Evolutionary conservation across 495 filamentous ascomycete genomes (phyloP).

Genomic region (Chaetomium cochliodes): DNA sequence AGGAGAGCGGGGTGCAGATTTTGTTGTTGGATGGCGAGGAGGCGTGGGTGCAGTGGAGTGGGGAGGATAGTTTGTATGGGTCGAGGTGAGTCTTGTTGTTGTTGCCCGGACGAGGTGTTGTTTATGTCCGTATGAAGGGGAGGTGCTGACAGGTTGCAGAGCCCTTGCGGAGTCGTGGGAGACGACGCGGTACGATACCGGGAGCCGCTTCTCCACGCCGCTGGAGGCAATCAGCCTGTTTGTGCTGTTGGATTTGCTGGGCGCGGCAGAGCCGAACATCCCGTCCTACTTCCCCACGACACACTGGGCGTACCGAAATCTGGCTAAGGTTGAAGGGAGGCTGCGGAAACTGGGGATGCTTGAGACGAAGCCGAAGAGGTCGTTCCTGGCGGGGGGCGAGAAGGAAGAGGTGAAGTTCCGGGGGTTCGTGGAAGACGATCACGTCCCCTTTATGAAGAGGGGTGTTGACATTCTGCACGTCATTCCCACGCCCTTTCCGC

Average conservation of each 20-base stretch:
- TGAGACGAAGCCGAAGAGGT: slow-evolving; percentile 35
- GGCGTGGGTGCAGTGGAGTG: slow-evolving; percentile 77
- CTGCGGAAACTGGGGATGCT: slow-evolving; percentile 54
- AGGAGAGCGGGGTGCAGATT: slow-evolving; percentile 79
- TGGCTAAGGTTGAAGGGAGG: slow-evolving; percentile 67
- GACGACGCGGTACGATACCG: slow-evolving; percentile 21
- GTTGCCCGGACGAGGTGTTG: too few species aligned
- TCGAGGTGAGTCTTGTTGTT: slow-evolving; percentile 54
- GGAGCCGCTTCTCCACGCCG: slow-evolving; percentile 50
- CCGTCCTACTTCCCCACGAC: slow-evolving; percentile 82
- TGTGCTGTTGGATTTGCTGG: slow-evolving; percentile 88
- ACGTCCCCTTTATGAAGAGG: slow-evolving; percentile 79
- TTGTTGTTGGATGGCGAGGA: slow-evolving; percentile 93
- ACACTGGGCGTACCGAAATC: slow-evolving; percentile 84
- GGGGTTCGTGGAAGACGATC: slow-evolving; percentile 73
- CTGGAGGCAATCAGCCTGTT: slow-evolving; percentile 82
- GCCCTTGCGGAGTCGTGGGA: slow-evolving; percentile 36
- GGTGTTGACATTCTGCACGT: slow-evolving; percentile 88
- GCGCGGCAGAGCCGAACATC: slow-evolving; percentile 64
- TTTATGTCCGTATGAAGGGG: neutral
- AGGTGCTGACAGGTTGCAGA: slow-evolving; percentile 9
- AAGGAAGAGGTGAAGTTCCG: slow-evolving; percentile 53
- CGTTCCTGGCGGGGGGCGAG: slow-evolving; percentile 51
- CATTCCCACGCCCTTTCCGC: slow-evolving; percentile 79
- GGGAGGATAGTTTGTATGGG: slow-evolving; percentile 81